Evolutionary conservation across 176 grass and related monocot species (phyloP), one percentile per base, ranked within the genome.

Genomic region (Hyparrhenia diplandra): DNA sequence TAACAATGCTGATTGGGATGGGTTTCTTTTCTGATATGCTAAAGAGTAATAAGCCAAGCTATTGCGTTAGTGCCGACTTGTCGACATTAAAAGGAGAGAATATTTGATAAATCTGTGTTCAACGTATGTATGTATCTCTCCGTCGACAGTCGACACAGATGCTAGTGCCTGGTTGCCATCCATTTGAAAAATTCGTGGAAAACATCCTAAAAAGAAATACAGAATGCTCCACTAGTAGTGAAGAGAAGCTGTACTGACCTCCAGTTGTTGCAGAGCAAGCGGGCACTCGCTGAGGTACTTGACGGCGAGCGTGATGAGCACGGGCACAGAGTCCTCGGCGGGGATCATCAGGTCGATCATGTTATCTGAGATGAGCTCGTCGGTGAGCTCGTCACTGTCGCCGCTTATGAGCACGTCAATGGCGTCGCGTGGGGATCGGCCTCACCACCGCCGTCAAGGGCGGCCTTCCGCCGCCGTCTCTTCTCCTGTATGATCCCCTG

Each of bases 281-380:
- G 93, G 89, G 82, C 90, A 96, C 45, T 99, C 97, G 68, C 92
- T 91, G 74, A 99, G 85, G 73, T 85, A 99, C 90, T 99, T 99
- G 85, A 94, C 68, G n/a, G 97, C 89, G 20, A 99, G 88, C 17
- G 97, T 99, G 86, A 99, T 88, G 25, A 99, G 92, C 43, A 96
- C 87, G 1, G 97, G 97, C 58, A 99, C 97, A 1, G 97, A 99
- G 80, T 99, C 97, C 87, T 99, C 97, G 1, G 97, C 97, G 0
- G 97, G 97, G 62, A 99, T 99, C 97, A 99, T 99, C 16, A 99
- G 76, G 86, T 99, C 97, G 67, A 99, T 93, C 89, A 99, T 95
- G 54, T 99, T 99, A 85, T 99, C 97, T 0, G 97, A 99, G 28
- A 99, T 95, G 57, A 99, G 83, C 36, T 99, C 93, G 67, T 96